Evolutionary conservation across 2,329 filamentous ascomycete species (phyloP).

Genomic region (Aspergillus sp.): DNA sequence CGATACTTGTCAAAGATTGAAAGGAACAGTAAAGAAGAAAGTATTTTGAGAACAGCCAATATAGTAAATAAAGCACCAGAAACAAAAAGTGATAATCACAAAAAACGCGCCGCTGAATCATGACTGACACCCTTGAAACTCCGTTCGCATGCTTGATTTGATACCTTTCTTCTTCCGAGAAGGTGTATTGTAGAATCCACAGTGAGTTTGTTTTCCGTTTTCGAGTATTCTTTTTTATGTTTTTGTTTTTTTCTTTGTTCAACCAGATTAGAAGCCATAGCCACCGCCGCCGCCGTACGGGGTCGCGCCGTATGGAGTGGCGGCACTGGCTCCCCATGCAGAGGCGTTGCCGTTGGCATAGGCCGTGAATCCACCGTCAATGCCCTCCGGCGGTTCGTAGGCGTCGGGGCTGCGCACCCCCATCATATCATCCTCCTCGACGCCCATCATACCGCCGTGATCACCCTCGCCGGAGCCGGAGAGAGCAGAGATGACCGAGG

Average conservation of each 20-base stretch:
- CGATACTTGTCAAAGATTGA: background rate
- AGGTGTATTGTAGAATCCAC: background rate
- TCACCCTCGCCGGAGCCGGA: conserved; percentile 55
- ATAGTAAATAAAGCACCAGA: background rate
- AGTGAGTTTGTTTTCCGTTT: too few relatives aligned
- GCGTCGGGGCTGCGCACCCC: conserved; percentile 53
- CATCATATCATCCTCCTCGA: conserved; percentile 46
- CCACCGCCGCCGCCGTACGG: conserved; percentile 27
- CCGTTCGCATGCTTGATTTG: conserved; percentile 5
- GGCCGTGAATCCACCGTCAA: conserved; percentile 42
- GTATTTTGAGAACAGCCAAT: too few relatives aligned
- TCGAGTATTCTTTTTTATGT: background rate
- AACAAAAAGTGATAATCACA: background rate
- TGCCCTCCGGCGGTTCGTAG: conserved; percentile 47
- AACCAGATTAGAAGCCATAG: conserved; percentile 25
- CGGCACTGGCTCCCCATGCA: conserved; percentile 64
- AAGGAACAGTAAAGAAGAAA: background rate
- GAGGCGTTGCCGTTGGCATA: conserved; percentile 55
- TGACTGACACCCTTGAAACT: conserved; percentile 3
- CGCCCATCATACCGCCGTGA: conserved; percentile 48
- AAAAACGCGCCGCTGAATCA: conserved; percentile 4
- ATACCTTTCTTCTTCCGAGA: background rate
- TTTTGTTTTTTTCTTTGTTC: background rate
- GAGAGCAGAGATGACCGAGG: conserved; percentile 68
- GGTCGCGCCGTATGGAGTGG: conserved; percentile 58